Percentiles rank a stretch among this genome's conserved stretches.
Conservation (phyloP, 441 rosid species). For the Gossypium lobatum region DNA sequence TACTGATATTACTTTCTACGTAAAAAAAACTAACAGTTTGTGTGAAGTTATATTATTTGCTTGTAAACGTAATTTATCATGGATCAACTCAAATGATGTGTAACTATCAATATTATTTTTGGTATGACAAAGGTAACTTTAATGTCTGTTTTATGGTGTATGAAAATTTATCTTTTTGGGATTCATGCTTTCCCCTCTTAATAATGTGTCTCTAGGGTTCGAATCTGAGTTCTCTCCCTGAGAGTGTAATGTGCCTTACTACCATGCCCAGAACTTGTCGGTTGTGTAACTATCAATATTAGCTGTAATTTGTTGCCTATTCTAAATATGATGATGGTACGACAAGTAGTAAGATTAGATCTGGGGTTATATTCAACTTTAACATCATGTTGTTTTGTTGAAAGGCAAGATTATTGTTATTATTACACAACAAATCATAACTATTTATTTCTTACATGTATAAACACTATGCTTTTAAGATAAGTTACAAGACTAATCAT, state of each 20-base stretch:
- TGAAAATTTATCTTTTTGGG: too few species aligned
- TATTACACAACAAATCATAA: neutral
- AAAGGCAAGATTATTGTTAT: neutral
- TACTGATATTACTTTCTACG: too few species aligned
- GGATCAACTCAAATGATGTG: neutral
- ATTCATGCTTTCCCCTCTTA: too few species aligned
- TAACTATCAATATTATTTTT: too few species aligned
- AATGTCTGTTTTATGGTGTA: too few species aligned
- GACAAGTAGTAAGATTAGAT: neutral
- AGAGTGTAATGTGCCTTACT: too few species aligned
- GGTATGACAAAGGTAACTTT: too few species aligned
- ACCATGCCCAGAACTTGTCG: too few species aligned
- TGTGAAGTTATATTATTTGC: constrained; percentile 3
- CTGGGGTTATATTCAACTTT: neutral
- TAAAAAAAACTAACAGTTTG: neutral
- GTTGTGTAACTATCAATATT: neutral
- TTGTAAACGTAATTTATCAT: neutral
- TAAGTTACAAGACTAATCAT: neutral
- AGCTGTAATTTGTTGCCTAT: neutral
- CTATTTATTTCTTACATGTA: neutral
- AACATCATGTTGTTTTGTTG: neutral
- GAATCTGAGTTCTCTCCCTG: too few species aligned
- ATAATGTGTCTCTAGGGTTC: too few species aligned
- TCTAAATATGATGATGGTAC: neutral
- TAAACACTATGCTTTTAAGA: neutral